These are phyloP conservation scores for Anthracocystis setariae DNA, from an alignment of 1,284 basidiomycete genomes.

Conservation along the genomic window DNA sequence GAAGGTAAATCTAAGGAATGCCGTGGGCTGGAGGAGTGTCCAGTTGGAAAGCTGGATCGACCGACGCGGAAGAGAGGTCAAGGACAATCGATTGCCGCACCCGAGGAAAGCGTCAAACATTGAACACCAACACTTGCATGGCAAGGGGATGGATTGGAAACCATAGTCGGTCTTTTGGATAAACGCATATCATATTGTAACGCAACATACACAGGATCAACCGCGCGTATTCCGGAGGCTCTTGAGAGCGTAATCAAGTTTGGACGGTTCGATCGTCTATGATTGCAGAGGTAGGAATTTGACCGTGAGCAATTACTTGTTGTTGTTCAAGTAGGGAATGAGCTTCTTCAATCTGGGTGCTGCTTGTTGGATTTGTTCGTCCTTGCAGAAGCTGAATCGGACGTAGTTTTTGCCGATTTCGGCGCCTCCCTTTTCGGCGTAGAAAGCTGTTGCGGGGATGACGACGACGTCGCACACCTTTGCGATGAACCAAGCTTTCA, in stretches of 20 bases:
- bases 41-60: slow-evolving; percentile 48
- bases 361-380: slow-evolving; percentile 58
- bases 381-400: slow-evolving; percentile 65
- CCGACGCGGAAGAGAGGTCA: slow-evolving; percentile 1
- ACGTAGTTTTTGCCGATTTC: slow-evolving; percentile 56
- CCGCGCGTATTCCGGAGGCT: too few species aligned
- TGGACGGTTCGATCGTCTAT: not conserved
- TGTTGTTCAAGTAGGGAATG: slow-evolving; percentile 24
- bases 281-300: not conserved
- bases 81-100: slow-evolving; percentile 12
- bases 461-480: slow-evolving; percentile 63
- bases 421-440: slow-evolving; percentile 43
- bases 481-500: slow-evolving; percentile 71
- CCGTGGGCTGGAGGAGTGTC: slow-evolving; percentile 43
- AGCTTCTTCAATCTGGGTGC: slow-evolving; percentile 52
- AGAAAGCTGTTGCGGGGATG: slow-evolving; percentile 65
- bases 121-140: not conserved
- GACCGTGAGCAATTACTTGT: not conserved
- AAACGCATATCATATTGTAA: not conserved
- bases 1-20: slow-evolving; percentile 35
- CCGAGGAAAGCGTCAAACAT: slow-evolving; percentile 5
- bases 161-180: not conserved
- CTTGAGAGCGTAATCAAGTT: not conserved
- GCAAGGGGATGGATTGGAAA: not conserved
- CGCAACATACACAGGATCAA: not conserved